These are phyloP conservation scores for Guillardia theta DNA, from an alignment of 78 protist species.

Conservation along the genomic window DNA sequence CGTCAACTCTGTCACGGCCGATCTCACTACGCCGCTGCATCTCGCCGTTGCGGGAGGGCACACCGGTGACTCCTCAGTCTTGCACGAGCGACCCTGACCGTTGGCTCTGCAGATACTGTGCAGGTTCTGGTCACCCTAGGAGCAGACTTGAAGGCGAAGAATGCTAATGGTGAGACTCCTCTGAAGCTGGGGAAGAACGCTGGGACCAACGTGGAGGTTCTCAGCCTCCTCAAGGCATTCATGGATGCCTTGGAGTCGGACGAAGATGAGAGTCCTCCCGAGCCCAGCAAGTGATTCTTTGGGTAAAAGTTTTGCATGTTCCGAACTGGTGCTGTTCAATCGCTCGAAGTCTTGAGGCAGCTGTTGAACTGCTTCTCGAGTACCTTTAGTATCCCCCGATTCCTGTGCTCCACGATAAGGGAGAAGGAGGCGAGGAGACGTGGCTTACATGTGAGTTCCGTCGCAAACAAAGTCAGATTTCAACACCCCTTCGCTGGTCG, in stretches of 20 bases:
- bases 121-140: constrained; percentile 6
- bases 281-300: too few species aligned
- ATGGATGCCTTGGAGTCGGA: background rate
- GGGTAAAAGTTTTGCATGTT: too few species aligned
- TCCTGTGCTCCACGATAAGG: too few species aligned
- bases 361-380: too few species aligned
- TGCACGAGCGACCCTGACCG: background rate
- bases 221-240: background rate
- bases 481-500: constrained; percentile 18
- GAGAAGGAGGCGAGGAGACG: too few species aligned
- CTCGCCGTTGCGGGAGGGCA: background rate
- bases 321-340: too few species aligned
- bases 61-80: background rate
- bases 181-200: background rate
- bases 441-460: constrained; percentile 84
- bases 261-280: too few species aligned
- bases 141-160: background rate
- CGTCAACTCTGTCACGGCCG: background rate
- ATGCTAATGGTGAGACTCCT: background rate
- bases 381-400: too few species aligned
- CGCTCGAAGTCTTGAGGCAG: too few species aligned
- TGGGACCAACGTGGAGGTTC: background rate
- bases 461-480: constrained; percentile 62
- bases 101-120: background rate
- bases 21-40: background rate